Evolutionary conservation across 2,329 filamentous ascomycete species (phyloP).

Genomic region (Akanthomyces muscarius): DNA sequence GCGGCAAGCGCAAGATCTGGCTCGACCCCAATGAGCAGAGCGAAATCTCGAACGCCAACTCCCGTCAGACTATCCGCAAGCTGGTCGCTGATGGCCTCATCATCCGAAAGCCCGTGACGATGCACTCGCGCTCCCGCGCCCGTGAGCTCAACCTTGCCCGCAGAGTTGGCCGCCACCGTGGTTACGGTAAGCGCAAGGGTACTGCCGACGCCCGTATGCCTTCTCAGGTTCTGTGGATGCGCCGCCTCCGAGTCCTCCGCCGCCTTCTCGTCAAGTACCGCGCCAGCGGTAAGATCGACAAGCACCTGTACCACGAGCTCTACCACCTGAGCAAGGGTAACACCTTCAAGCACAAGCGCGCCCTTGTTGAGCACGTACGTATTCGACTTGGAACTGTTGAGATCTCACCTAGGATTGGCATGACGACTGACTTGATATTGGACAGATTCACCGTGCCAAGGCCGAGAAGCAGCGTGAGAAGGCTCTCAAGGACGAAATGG

Average conservation of each 20-base stretch:
- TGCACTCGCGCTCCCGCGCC: conserved; percentile 97
- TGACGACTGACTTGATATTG: conserved; percentile 10
- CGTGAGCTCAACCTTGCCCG: conserved; percentile 92
- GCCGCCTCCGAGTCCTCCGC: conserved; percentile 97
- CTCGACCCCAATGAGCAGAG: conserved; percentile 98
- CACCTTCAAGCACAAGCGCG: conserved; percentile 99
- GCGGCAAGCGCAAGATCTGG: conserved; percentile 99
- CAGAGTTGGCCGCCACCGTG: conserved; percentile 94
- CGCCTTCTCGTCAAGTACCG: conserved; percentile 99
- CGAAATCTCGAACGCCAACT: conserved; percentile 99
- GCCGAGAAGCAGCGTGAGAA: conserved; percentile 97
- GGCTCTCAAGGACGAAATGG: conserved; percentile 98
- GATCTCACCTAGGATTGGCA: neutral
- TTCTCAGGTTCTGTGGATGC: conserved; percentile 98
- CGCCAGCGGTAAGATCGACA: conserved; percentile 99
- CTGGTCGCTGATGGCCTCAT: conserved; percentile 99
- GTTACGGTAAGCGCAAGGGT: conserved; percentile 99
- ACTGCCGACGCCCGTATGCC: conserved; percentile 99
- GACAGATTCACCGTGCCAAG: conserved; percentile 99
- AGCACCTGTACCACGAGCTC: conserved; percentile 99
- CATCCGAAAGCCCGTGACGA: conserved; percentile 99
- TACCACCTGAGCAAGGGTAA: conserved; percentile 99
- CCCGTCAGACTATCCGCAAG: conserved; percentile 99
- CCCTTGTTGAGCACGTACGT: conserved; percentile 99
- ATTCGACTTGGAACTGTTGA: conserved; percentile 15